Percentiles rank a stretch among this genome's conserved stretches.
Evolutionary conservation across 495 filamentous ascomycete genomes (phyloP).

Genomic region (Clavariopsis aquatica): DNA sequence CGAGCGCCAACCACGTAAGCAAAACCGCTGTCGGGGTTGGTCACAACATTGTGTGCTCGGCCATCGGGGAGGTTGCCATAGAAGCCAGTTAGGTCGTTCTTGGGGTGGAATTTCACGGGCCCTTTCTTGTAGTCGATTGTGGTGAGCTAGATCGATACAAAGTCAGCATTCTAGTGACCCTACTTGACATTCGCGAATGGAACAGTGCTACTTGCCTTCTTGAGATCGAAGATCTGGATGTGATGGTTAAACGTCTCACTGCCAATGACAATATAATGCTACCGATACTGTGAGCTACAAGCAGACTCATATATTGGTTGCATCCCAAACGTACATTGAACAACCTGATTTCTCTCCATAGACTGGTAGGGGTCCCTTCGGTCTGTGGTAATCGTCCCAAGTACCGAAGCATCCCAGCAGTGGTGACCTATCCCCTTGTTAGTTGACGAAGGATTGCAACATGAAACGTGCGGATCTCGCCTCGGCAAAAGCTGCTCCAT

Average conservation of each 20-base stretch:
- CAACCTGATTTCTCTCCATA: constrained; percentile 36
- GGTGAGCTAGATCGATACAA: constrained; percentile 32
- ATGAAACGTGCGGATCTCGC: not conserved
- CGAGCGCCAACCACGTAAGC: constrained; percentile 54
- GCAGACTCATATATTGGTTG: not conserved
- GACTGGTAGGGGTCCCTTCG: constrained; percentile 13
- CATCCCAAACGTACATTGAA: constrained; percentile 1
- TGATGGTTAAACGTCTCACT: constrained; percentile 32
- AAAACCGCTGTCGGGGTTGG: constrained; percentile 54
- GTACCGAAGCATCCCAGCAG: constrained; percentile 55
- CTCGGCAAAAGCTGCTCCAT: constrained; percentile 60
- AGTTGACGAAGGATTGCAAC: too few species aligned
- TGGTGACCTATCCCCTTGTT: constrained; percentile 40
- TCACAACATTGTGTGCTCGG: constrained; percentile 40
- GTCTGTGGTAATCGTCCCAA: constrained; percentile 49
- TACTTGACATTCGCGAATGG: too few species aligned
- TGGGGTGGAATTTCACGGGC: constrained; percentile 44
- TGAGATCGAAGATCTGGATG: constrained; percentile 44
- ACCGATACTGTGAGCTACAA: not conserved
- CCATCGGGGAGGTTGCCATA: constrained; percentile 49
- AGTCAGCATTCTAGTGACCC: too few species aligned
- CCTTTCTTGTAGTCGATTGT: constrained; percentile 22
- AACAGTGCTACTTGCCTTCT: constrained; percentile 36
- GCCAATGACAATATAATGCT: constrained; percentile 33
- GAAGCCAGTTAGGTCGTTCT: constrained; percentile 41